These are phyloP conservation scores for Metarhizium anisopliae DNA, from an alignment of 2,329 filamentous ascomycete genomes.

Conservation along the genomic window DNA sequence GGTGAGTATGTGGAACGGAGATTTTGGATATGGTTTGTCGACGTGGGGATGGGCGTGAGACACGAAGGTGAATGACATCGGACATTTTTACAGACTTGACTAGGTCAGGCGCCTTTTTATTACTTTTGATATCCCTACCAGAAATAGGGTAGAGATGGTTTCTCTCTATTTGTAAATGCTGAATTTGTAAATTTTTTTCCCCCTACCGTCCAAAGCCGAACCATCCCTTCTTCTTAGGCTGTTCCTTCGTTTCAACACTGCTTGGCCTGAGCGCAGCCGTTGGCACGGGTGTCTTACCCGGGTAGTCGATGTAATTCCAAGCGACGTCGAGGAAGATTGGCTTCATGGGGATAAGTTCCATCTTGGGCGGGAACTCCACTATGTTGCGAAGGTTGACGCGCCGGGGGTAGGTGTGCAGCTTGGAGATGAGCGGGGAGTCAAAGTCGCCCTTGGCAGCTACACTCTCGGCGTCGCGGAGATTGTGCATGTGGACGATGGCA, in stretches of 20 bases:
- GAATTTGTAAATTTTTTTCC: background rate
- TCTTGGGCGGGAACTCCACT: constrained; percentile 76
- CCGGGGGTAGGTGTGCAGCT: constrained; percentile 66
- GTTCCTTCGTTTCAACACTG: constrained; percentile 20
- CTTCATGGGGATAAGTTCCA: constrained; percentile 81
- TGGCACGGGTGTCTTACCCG: constrained; percentile 39
- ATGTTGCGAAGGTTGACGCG: constrained; percentile 70
- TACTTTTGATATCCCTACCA: background rate
- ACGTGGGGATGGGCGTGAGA: background rate
- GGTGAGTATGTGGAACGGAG: background rate
- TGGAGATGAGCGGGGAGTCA: constrained; percentile 57
- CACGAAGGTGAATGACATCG: background rate
- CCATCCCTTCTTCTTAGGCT: constrained; percentile 61
- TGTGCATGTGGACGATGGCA: constrained; percentile 75
- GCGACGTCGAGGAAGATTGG: constrained; percentile 93
- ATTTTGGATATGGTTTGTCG: too few relatives aligned
- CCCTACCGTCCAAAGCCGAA: constrained; percentile 58
- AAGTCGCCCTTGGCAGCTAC: constrained; percentile 21
- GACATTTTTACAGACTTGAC: background rate
- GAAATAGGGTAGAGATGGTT: background rate
- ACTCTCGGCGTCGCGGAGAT: constrained; percentile 44
- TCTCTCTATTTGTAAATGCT: constrained; percentile 9
- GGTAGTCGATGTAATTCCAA: constrained; percentile 96
- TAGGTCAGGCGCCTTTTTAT: background rate
- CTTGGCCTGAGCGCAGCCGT: constrained; percentile 2